Evolutionary conservation across 352 stramenopile genomes (phyloP), one percentile per base, ranked within the genome.

Genomic region (Globisporangium nagaii): DNA sequence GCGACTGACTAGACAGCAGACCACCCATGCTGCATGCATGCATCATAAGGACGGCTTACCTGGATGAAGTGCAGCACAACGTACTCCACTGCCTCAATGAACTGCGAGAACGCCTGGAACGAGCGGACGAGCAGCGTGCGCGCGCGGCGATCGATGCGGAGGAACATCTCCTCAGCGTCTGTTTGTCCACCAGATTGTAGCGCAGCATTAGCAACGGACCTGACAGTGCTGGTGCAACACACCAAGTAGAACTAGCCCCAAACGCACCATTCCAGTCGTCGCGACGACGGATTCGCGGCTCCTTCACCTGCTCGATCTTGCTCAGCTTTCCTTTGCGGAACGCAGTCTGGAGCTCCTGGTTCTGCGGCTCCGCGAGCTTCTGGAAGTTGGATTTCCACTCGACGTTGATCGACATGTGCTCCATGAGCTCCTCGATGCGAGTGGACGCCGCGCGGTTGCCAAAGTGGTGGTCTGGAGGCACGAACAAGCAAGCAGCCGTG

Each of bases 341-440:
- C 8, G 75, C 78, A 11, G 60, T 82, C 56, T 90, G 81, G 34
- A 91, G 45, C 0, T 79, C 72, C 63, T 88, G 65, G 60, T 93
- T 91, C 40, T 87, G 69, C 10, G 79, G 80, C 40, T 88, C 74
- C 1, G 83, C 80, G 15, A 93, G 66, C 54, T 91, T 88, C 60
- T 91, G 64, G 53, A 93, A 92, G 62, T 93, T 91, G 28, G 81
- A 92, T 79, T 73, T 85, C 84, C 84, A 93, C 30, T 93, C 79
- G 31, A 93, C 84, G 34, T 76, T 85, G n/a, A 93, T 84, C 28
- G 75, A 70, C 81, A 93, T 89, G 73, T 93, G 84, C 59, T 93
- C 79, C 84, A 93, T 90, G 36, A 93, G 64, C 47, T 93, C 84
- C 44, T 93, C 84, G 27, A 93, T 53, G 22, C 76, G 63, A 19